Evolutionary conservation across 805 yeast species (phyloP), one percentile per base, ranked within the genome.

Genomic region (Wickerhamomyces subpelliculosus): DNA sequence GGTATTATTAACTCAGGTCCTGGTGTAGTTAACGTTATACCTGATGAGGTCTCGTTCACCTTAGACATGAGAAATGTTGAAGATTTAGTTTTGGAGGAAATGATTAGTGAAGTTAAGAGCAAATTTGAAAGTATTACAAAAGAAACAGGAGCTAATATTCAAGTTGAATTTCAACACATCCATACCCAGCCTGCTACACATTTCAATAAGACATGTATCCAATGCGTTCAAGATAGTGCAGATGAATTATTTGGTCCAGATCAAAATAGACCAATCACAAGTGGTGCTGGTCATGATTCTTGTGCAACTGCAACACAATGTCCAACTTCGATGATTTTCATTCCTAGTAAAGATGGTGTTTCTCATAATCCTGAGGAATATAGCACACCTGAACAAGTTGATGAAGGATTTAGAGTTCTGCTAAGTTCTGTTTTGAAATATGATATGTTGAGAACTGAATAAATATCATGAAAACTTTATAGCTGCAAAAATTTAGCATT

Each of bases 211-310:
- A 58, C 62, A 2, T 72, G 80, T 48, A 62, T 75, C 36, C 54
- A 61, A 2, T 68, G 79, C 45, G 79, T 80, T 16, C 59, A 64
- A 30, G 65, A 70, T 18, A 64, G 82, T 16, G 79, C 86, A 1
- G 43, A 51, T 16, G 73, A 67, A 20, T 51, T 73, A 26, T 73
- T 68, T 40, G 78, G 78, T 2, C 57, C 60, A 20, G 68, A 62
- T 2, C 54, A 65, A 27, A 61, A 64, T 10, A 59, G 66, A 29
- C 67, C 62, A 27, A 76, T 79, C 37, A 68, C 70, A 33, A 73
- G 82, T 46, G 87, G 89, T 22, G 86, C 88, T 5, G 86, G 84
- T 10, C 89, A 81, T 47, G 89, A 81, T 51, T 76, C 84, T 8
- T 78, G 85, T 47, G 67, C 72, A 18, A 75, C 82, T 2, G 66